Evolutionary conservation across 495 filamentous ascomycete species (phyloP).

Genomic region (Aspergillus bertholletiae): DNA sequence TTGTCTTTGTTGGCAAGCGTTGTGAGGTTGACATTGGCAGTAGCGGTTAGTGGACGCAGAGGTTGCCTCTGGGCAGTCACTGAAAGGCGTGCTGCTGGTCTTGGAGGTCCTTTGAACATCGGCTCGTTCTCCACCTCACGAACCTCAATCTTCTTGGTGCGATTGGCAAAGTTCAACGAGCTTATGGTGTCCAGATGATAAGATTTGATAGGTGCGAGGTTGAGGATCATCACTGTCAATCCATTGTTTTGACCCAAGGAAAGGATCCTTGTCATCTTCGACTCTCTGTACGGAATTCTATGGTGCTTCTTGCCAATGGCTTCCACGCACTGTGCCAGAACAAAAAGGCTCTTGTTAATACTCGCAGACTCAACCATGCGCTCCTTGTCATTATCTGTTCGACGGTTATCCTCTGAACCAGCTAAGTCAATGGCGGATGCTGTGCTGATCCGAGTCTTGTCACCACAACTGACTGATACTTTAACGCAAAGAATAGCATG

Average conservation of each 20-base stretch:
- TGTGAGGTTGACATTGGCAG: slow-evolving; percentile 56
- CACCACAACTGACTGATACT: slow-evolving; percentile 68
- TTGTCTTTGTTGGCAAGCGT: slow-evolving; percentile 41
- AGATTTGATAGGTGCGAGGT: slow-evolving; percentile 77
- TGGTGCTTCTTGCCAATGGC: slow-evolving; percentile 78
- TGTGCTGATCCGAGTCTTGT: slow-evolving; percentile 71
- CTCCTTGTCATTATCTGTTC: slow-evolving; percentile 93
- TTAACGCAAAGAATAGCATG: slow-evolving; percentile 94
- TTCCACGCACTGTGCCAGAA: slow-evolving; percentile 92
- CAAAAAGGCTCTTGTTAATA: slow-evolving; percentile 97
- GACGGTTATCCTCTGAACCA: slow-evolving; percentile 91
- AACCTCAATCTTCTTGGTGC: slow-evolving; percentile 95
- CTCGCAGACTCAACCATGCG: slow-evolving; percentile 92
- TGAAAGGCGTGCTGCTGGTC: slow-evolving; percentile 40
- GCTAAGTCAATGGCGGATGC: slow-evolving; percentile 95
- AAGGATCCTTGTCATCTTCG: slow-evolving; percentile 95
- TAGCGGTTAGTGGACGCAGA: slow-evolving; percentile 63
- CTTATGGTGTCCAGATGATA: slow-evolving; percentile 94
- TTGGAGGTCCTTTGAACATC: slow-evolving; percentile 69
- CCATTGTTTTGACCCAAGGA: slow-evolving; percentile 94
- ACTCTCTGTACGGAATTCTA: slow-evolving; percentile 89
- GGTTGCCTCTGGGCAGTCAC: slow-evolving; percentile 64
- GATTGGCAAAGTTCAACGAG: slow-evolving; percentile 90
- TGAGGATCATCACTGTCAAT: slow-evolving; percentile 94
- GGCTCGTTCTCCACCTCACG: slow-evolving; percentile 92